A percentile compares a stretch with the other conserved stretches of the same genome.
phyloP scores from a whole-genome alignment of 2,329 filamentous ascomycete genomes.

The Paracamarosporium sp. region DNA sequence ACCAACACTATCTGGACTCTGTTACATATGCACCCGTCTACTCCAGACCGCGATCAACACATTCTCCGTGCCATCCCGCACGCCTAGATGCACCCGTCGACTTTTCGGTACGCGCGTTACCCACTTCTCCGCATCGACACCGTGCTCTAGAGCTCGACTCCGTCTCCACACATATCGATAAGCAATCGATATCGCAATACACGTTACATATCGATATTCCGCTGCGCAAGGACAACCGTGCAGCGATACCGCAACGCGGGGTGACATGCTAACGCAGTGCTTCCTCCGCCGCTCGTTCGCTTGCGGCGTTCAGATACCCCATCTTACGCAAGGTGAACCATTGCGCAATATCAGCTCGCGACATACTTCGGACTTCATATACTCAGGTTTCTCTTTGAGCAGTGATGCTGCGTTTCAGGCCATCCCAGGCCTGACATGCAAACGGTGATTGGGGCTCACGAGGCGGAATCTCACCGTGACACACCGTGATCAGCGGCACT shows the following conservation, averaged over 20 bases:
- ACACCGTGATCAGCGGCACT: background rate
- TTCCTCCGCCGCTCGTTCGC: background rate
- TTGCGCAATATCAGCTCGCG: background rate
- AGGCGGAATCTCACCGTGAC: background rate
- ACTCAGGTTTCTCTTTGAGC: background rate
- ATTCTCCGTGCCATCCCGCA: background rate
- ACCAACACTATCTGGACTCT: slow-evolving; percentile 2
- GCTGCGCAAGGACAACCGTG: background rate
- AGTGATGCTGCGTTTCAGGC: background rate
- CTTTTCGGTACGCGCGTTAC: slow-evolving; percentile 2
- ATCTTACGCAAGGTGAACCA: background rate
- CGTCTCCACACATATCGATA: slow-evolving; percentile 5
- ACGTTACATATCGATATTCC: slow-evolving; percentile 6
- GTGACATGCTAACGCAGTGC: background rate
- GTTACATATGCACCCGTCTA: background rate
- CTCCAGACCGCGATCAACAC: background rate
- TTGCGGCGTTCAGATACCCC: background rate
- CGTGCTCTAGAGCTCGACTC: slow-evolving; percentile 1
- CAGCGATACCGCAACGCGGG: slow-evolving; percentile 2
- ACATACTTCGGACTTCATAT: slow-evolving; percentile 1
- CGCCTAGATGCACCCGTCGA: background rate
- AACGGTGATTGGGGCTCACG: slow-evolving; percentile 6
- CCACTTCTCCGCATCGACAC: slow-evolving; percentile 3
- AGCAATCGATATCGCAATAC: background rate
- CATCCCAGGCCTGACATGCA: background rate